Percentiles rank a stretch among this genome's conserved stretches.
These are phyloP conservation scores for Penicillium sp. DNA, from an alignment of 2,329 filamentous ascomycete species.

Conservation along the genomic window DNA sequence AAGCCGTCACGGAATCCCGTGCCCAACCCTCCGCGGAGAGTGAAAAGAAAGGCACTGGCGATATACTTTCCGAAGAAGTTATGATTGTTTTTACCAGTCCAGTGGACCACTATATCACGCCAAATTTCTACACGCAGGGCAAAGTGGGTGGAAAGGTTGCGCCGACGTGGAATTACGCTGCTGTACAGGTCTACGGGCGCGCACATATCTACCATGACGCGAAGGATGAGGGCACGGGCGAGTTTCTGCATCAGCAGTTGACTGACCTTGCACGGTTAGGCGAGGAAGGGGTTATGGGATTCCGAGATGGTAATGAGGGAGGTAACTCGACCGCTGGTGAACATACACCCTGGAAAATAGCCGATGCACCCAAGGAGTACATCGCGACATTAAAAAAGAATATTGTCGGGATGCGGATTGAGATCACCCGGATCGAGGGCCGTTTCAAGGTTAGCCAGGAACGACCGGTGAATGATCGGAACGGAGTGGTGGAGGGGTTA, in stretches of 20 bases:
- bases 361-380: slow-evolving; percentile 18
- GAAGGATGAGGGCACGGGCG: background rate
- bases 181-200: slow-evolving; percentile 42
- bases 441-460: slow-evolving; percentile 26
- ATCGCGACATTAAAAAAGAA: slow-evolving; percentile 19
- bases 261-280: slow-evolving; percentile 15
- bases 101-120: slow-evolving; percentile 31
- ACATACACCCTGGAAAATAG: slow-evolving; percentile 16
- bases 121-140: slow-evolving; percentile 67
- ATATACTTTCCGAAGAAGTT: background rate
- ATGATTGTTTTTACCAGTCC: slow-evolving; percentile 22
- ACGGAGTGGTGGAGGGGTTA: slow-evolving; percentile 19
- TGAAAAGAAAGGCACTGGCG: background rate
- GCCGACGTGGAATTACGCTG: slow-evolving; percentile 70
- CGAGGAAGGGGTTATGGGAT: slow-evolving; percentile 12
- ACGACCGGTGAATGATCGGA: slow-evolving; percentile 12
- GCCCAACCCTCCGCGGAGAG: background rate
- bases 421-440: slow-evolving; percentile 20
- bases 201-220: slow-evolving; percentile 12
- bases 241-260: slow-evolving; percentile 10
- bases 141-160: slow-evolving; percentile 67
- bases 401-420: slow-evolving; percentile 19
- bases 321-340: background rate
- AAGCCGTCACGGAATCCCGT: slow-evolving; percentile 3
- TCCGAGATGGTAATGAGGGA: slow-evolving; percentile 5